Evolutionary conservation across 1,284 basidiomycete species (phyloP).

Genomic region (Ceratobasidium sp.): DNA sequence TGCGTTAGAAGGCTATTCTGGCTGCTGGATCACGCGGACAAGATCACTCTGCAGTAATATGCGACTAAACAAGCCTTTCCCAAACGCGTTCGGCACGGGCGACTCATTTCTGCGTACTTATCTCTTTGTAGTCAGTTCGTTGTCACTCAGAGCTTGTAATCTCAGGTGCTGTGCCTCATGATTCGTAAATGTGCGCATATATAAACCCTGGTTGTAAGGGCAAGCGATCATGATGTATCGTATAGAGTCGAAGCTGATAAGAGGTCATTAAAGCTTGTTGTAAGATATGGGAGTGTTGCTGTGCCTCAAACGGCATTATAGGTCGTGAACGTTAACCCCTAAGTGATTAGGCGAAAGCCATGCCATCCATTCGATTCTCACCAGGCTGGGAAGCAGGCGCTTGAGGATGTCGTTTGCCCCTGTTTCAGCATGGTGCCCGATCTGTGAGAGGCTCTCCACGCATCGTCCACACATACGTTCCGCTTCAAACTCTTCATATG

Average conservation of each 20-base stretch:
- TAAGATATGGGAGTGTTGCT: background rate
- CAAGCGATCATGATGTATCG: no score
- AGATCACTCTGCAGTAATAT: no score
- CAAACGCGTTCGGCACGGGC: no score
- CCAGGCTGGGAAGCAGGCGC: constrained; percentile 3
- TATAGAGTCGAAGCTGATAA: background rate
- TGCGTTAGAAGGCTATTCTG: no score
- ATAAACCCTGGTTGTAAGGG: no score
- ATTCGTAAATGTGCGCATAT: no score
- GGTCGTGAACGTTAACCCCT: constrained; percentile 6
- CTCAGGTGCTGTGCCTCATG: no score
- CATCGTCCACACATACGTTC: constrained; percentile 16
- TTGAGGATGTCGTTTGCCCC: constrained; percentile 10
- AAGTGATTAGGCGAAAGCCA: constrained; percentile 32
- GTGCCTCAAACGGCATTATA: background rate
- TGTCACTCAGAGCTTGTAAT: no score
- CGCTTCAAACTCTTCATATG: constrained; percentile 6
- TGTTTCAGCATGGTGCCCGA: constrained; percentile 21
- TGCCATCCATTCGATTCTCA: constrained; percentile 24
- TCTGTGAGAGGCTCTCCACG: background rate
- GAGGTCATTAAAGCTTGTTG: background rate
- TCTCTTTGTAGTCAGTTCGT: no score
- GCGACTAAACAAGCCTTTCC: no score
- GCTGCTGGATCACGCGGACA: no score
- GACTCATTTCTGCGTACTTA: no score